Percentiles rank a stretch among this genome's conserved stretches.
These are phyloP conservation scores for Calocera cornea DNA, from an alignment of 768 basidiomycete genomes.

Conservation along the genomic window DNA sequence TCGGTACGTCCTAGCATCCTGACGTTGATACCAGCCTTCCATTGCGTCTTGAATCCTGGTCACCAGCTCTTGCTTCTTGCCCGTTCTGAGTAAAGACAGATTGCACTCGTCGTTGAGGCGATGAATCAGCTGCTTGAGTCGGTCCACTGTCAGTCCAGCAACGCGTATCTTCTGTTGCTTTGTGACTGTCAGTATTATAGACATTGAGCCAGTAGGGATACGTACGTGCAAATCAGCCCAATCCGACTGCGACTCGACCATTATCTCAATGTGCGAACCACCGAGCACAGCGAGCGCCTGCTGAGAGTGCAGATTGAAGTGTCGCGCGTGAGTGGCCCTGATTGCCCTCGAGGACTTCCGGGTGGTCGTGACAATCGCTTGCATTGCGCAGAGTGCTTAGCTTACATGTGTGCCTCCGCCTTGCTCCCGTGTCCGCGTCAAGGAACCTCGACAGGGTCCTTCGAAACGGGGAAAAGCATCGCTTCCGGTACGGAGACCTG, in stretches of 20 bases:
- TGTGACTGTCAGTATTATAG: background rate
- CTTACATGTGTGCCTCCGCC: too few species aligned
- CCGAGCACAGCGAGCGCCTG: background rate
- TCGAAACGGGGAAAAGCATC: too few species aligned
- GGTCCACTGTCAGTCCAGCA: conserved; percentile 70
- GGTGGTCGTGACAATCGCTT: too few species aligned
- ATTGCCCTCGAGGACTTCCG: too few species aligned
- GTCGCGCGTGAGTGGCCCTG: too few species aligned
- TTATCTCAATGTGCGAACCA: background rate
- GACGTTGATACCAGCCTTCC: conserved; percentile 44
- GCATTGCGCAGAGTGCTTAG: too few species aligned
- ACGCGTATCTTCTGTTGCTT: conserved; percentile 24
- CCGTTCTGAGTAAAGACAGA: conserved; percentile 53
- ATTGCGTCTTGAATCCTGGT: conserved; percentile 52
- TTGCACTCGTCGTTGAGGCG: conserved; percentile 69
- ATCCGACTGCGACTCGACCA: background rate
- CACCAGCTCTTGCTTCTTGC: conserved; percentile 79
- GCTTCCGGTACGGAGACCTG: too few species aligned
- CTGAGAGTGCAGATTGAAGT: background rate
- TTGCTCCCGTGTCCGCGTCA: too few species aligned
- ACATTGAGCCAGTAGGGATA: background rate
- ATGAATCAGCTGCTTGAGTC: conserved; percentile 64
- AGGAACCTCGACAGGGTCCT: too few species aligned
- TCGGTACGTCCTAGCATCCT: conserved; percentile 50
- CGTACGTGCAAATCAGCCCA: background rate